Conservation (phyloP, 768 basidiomycete genomes). For the Auricularia sp. region DNA sequence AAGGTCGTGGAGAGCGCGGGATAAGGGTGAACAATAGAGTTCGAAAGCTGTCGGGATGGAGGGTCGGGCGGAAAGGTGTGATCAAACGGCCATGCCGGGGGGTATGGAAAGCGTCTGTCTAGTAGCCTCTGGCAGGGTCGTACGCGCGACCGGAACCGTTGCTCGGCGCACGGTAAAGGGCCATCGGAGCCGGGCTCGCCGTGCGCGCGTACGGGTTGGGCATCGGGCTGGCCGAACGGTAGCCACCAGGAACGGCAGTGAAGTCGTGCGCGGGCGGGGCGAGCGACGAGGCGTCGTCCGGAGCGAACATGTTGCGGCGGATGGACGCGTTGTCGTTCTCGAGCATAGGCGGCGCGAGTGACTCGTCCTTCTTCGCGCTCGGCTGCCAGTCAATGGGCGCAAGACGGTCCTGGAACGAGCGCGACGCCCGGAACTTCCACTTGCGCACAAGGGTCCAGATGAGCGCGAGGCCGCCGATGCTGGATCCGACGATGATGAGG, state of each 20-base stretch:
- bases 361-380: conserved; percentile 32
- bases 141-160: neutral
- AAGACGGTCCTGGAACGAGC: conserved; percentile 73
- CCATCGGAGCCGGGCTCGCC: neutral
- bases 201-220: neutral
- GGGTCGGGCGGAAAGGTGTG: neutral
- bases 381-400: conserved; percentile 86
- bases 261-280: conserved; percentile 64
- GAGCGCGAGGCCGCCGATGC: conserved; percentile 56
- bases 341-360: conserved; percentile 28
- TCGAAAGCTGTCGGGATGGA: neutral
- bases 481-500: conserved; percentile 61
- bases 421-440: conserved; percentile 79
- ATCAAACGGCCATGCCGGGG: neutral
- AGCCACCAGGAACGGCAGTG: conserved; percentile 64
- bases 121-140: neutral
- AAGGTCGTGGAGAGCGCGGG: neutral
- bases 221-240: conserved; percentile 19
- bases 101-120: neutral
- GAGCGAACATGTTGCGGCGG: conserved; percentile 11
- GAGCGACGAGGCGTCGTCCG: conserved; percentile 26
- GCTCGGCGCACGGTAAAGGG: neutral
- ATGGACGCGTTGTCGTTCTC: conserved; percentile 1
- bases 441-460: conserved; percentile 88
- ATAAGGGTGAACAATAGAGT: neutral